phyloP scores from a whole-genome alignment of 225 moss, liverwort and hornwort genomes.

The Lunularia cruciata region DNA sequence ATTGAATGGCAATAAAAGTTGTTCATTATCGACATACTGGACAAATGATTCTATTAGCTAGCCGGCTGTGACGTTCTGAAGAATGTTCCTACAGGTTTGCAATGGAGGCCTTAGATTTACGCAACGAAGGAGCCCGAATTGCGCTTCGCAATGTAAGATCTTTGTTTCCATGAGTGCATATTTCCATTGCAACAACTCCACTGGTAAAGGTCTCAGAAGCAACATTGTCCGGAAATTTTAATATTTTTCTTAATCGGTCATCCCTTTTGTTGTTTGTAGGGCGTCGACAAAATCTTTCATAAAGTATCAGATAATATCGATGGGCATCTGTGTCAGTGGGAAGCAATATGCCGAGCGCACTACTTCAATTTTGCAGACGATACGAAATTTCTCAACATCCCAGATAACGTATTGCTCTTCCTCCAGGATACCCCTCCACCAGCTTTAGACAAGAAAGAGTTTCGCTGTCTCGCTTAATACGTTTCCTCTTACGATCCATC shows the following conservation, averaged over 20 bases:
- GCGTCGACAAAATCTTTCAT: slow-evolving; percentile 31
- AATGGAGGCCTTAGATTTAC: slow-evolving; percentile 22
- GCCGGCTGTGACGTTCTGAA: too few species aligned
- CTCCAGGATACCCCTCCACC: too few species aligned
- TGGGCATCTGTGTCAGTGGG: slow-evolving; percentile 28
- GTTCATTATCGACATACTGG: too few species aligned
- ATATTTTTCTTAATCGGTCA: too few species aligned
- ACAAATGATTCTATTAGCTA: too few species aligned
- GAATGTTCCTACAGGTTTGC: slow-evolving; percentile 35
- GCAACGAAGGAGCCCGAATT: slow-evolving; percentile 18
- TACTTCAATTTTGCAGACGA: slow-evolving; percentile 19
- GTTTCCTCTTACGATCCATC: too few species aligned
- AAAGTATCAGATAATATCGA: slow-evolving; percentile 33
- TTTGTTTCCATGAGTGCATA: background rate
- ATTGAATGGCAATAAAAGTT: background rate
- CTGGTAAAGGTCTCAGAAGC: too few species aligned
- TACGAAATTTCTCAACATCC: background rate
- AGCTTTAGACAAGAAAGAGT: too few species aligned
- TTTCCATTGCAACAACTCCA: too few species aligned
- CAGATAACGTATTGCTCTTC: background rate
- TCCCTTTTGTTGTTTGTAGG: slow-evolving; percentile 14
- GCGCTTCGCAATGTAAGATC: slow-evolving; percentile 27
- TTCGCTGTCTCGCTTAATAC: too few species aligned
- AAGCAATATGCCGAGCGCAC: slow-evolving; percentile 24
- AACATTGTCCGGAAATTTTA: too few species aligned